Base-by-base conservation (phyloP, 2,329 filamentous ascomycete genomes). In the Aureobasidium melanogenum region DNA sequence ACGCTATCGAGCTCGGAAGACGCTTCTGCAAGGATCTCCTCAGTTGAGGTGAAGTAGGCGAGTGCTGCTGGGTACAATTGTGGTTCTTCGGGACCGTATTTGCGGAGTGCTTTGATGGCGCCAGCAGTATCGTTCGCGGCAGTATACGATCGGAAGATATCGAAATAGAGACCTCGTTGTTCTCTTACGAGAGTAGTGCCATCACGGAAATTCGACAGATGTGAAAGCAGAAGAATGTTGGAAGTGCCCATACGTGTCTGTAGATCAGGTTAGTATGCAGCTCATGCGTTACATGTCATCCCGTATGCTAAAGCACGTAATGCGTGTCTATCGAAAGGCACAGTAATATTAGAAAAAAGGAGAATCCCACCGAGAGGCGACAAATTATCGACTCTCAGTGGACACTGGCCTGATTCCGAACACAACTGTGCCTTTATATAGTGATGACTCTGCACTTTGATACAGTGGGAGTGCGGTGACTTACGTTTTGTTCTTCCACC, bases 61-160 rank as follows among this genome's bases (percentile, higher is more conserved):
- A 99, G 80, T 0, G 94, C 94, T 10, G 94, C 91, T 2, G 93
- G 87, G 70, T 99, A 99, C 1, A 99, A 82, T 64, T 93, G 88
- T 0, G 93, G 92, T 68, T 97, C 93, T 67, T 92, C 86, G 0
- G 89, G 86, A 0, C 94, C 95, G 70, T 99, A 99, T 73, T 96
- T 97, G 63, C 85, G 84, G 43, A 99, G 79, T 0, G 94, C 92
- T 70, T 88, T 89, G 70, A 99, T 91, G 5, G 93, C 93, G 10
- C 94, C 93, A 43, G 84, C 81, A 0, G 94, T 99, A 72, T 99
- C 94, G 66, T 91, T 91, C 24, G 92, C 91, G 0, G 91, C 86
- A 1, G 93, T 96, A 72, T 96, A 97, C 1, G 93, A 97, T 52
- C 94, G 87, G 78, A 99, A 97, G 63, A 99, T 97, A 74, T 99